phyloP scores from a whole-genome alignment of 1,284 basidiomycete species.

The Chondrostereum purpureum region DNA sequence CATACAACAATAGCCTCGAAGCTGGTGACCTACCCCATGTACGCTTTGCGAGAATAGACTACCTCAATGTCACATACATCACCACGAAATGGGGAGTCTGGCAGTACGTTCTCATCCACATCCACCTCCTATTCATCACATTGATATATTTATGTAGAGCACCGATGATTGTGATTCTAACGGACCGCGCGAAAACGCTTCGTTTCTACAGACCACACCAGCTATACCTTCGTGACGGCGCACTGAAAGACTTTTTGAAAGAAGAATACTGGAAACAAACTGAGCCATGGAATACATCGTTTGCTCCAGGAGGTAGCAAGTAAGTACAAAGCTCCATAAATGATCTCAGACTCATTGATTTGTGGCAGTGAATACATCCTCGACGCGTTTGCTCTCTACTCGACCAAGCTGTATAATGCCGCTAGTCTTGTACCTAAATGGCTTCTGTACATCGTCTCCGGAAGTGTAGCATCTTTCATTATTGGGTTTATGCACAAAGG shows the following conservation, averaged over 20 bases:
- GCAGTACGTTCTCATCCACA: constrained; percentile 69
- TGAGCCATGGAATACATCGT: constrained; percentile 55
- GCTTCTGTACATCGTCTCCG: constrained; percentile 52
- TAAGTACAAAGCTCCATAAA: too few species aligned
- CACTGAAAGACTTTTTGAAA: constrained; percentile 57
- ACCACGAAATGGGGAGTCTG: constrained; percentile 78
- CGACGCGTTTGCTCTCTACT: constrained; percentile 46
- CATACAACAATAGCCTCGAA: constrained; percentile 55
- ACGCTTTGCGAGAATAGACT: constrained; percentile 75
- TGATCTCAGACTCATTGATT: too few species aligned
- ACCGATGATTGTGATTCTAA: constrained; percentile 59
- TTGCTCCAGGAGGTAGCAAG: constrained; percentile 67
- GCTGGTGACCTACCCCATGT: constrained; percentile 63
- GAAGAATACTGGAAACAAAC: constrained; percentile 52
- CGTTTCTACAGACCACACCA: constrained; percentile 67
- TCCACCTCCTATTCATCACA: constrained; percentile 5
- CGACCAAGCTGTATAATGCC: constrained; percentile 47
- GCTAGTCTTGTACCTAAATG: constrained; percentile 48
- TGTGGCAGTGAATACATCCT: constrained; percentile 57
- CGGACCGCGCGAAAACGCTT: constrained; percentile 61
- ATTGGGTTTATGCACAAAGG: constrained; percentile 47
- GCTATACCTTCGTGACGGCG: constrained; percentile 49
- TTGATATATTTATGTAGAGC: constrained; percentile 37
- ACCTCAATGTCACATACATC: constrained; percentile 69
- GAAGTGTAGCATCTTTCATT: constrained; percentile 49